phyloP scores from a whole-genome alignment of 148 eudicot species.

The Silene uniflora region DNA sequence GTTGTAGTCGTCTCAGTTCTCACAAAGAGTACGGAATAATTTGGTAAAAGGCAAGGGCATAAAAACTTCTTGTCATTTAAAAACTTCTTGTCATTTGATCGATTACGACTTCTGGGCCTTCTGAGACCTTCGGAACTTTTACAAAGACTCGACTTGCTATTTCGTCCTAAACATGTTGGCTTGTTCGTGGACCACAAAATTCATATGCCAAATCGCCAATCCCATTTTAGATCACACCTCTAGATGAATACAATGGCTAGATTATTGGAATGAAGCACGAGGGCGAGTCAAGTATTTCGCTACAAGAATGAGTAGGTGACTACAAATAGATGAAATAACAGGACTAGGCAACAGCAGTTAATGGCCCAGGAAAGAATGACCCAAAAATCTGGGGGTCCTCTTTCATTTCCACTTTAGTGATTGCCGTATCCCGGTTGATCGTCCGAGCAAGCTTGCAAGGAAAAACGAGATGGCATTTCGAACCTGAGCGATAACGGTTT shows the following conservation, averaged over 20 bases:
- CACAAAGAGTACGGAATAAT: too few species aligned
- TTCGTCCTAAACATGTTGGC: background rate
- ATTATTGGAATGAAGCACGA: background rate
- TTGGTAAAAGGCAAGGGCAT: too few species aligned
- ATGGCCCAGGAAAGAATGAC: constrained; percentile 24
- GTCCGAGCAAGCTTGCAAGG: constrained; percentile 87
- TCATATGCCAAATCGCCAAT: background rate
- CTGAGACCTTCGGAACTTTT: background rate
- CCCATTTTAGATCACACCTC: background rate
- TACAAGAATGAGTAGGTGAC: too few species aligned
- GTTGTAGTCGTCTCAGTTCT: too few species aligned
- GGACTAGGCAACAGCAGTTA: constrained; percentile 17
- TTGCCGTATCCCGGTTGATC: constrained; percentile 90
- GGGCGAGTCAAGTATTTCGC: background rate
- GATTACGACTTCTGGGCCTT: background rate
- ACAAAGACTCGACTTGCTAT: background rate
- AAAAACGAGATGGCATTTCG: constrained; percentile 90
- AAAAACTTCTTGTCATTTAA: too few species aligned
- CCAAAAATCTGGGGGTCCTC: background rate
- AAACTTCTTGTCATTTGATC: too few species aligned
- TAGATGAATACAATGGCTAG: background rate
- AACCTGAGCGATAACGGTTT: constrained; percentile 56
- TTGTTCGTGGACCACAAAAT: background rate
- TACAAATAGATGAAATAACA: background rate
- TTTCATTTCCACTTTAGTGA: constrained; percentile 65